These are phyloP conservation scores for Yarrowia sp. DNA, from an alignment of 805 yeast species.

Conservation along the genomic window DNA sequence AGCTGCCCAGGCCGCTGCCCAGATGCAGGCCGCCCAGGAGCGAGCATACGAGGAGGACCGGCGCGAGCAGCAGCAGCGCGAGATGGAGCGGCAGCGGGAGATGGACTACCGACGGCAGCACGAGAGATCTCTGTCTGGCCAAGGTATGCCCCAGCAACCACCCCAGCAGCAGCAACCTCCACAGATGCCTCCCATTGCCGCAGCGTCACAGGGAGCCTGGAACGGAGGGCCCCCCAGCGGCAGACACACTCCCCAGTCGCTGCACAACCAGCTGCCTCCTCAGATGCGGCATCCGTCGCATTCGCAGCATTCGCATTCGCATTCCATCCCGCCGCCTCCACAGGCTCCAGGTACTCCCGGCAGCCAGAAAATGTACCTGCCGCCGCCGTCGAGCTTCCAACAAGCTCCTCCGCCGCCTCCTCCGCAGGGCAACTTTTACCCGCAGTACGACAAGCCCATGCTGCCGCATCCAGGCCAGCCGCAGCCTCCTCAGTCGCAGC, in stretches of 20 bases:
- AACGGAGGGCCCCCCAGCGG: neutral
- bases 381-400: slow-evolving; percentile 16
- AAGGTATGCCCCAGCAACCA: neutral
- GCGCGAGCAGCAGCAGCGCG: slow-evolving; percentile 20
- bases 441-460: slow-evolving; percentile 20
- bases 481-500: neutral
- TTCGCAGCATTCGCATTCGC: slow-evolving; percentile 11
- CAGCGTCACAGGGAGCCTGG: neutral
- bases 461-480: slow-evolving; percentile 2
- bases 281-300: slow-evolving; percentile 21
- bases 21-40: slow-evolving; percentile 5
- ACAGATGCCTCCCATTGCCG: neutral
- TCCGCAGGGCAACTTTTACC: slow-evolving; percentile 12
- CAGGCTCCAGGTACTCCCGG: slow-evolving; percentile 8
- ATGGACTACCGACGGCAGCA: slow-evolving; percentile 14
- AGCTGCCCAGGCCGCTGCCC: neutral
- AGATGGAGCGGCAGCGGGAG: slow-evolving; percentile 15
- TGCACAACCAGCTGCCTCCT: slow-evolving; percentile 16
- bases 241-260: neutral
- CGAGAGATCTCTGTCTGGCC: neutral
- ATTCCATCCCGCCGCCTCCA: slow-evolving; percentile 9
- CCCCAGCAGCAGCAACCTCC: neutral
- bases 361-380: neutral
- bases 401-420: slow-evolving; percentile 18
- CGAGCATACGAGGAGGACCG: slow-evolving; percentile 4